Conservation (phyloP, 345 rosid species). For the Anacardium occidentale region DNA sequence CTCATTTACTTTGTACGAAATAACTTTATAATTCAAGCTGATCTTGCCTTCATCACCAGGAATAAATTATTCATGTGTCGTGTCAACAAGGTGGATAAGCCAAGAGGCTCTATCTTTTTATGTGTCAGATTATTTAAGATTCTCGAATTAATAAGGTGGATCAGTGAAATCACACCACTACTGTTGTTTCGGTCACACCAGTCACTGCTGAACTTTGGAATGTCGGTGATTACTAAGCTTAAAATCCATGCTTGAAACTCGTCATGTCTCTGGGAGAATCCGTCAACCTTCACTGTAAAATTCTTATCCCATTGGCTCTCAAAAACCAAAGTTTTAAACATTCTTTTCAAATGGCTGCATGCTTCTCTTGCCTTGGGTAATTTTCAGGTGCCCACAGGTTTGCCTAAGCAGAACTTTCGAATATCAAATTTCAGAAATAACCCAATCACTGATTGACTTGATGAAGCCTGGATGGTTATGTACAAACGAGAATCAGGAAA, state of each 20-base stretch:
- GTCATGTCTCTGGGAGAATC: conserved; percentile 19
- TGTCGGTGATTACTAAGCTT: conserved; percentile 25
- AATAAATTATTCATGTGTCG: not conserved
- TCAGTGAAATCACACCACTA: not conserved
- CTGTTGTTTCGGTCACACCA: not conserved
- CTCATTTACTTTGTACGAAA: not conserved
- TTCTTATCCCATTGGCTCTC: not conserved
- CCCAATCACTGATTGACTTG: not conserved
- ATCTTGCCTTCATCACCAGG: conserved; percentile 8
- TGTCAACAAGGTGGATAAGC: conserved; percentile 12
- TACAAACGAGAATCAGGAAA: not conserved
- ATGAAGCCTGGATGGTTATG: conserved; percentile 19
- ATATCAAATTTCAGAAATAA: conserved; percentile 7
- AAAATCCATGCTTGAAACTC: not conserved
- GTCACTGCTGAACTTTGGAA: not conserved
- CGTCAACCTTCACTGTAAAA: conserved; percentile 8
- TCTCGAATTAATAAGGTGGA: not conserved
- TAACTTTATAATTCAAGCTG: not conserved
- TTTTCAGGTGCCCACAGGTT: conserved; percentile 10
- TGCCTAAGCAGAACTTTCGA: not conserved
- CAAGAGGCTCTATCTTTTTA: conserved; percentile 5
- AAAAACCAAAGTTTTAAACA: not conserved
- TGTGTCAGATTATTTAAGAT: not conserved
- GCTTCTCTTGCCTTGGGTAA: conserved; percentile 20
- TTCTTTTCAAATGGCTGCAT: conserved; percentile 21